These are phyloP conservation scores for Grigorovia jiainica DNA, from an alignment of 805 yeast genomes.

Conservation along the genomic window DNA sequence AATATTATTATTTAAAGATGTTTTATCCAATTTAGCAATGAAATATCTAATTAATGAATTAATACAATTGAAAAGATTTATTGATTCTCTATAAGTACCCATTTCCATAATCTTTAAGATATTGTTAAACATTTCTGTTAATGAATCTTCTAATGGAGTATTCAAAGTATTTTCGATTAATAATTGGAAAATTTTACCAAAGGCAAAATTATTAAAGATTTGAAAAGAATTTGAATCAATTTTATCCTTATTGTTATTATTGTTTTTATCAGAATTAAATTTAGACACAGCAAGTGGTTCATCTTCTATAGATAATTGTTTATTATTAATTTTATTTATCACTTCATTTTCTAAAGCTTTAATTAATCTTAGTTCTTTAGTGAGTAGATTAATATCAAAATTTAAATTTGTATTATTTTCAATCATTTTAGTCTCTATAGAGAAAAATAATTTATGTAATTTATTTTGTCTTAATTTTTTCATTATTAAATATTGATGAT, in stretches of 20 bases:
- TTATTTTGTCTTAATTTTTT: slow-evolving; percentile 53
- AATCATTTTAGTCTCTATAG: slow-evolving; percentile 30
- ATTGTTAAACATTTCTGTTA: slow-evolving; percentile 43
- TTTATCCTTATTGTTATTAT: background rate
- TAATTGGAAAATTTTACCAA: slow-evolving; percentile 15
- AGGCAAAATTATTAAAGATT: slow-evolving; percentile 10
- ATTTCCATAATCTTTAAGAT: slow-evolving; percentile 45
- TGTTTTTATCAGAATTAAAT: background rate
- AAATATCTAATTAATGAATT: slow-evolving; percentile 57
- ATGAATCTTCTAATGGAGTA: slow-evolving; percentile 62
- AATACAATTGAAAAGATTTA: slow-evolving; percentile 35
- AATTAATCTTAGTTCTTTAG: slow-evolving; percentile 58
- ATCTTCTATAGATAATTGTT: slow-evolving; percentile 17
- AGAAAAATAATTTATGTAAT: slow-evolving; percentile 40
- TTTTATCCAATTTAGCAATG: slow-evolving; percentile 47
- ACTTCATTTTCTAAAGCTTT: slow-evolving; percentile 29
- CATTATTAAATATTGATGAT: slow-evolving; percentile 42
- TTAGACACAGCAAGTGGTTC: too few species aligned
- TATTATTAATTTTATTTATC: slow-evolving; percentile 13
- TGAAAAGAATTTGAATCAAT: background rate
- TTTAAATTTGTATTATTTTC: slow-evolving; percentile 8
- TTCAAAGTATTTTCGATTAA: slow-evolving; percentile 27
- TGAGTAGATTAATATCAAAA: slow-evolving; percentile 48
- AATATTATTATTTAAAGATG: background rate
- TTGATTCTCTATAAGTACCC: slow-evolving; percentile 38